Evolutionary conservation across 495 filamentous ascomycete genomes (phyloP).

Genomic region (Aspergillus heteromorphus): DNA sequence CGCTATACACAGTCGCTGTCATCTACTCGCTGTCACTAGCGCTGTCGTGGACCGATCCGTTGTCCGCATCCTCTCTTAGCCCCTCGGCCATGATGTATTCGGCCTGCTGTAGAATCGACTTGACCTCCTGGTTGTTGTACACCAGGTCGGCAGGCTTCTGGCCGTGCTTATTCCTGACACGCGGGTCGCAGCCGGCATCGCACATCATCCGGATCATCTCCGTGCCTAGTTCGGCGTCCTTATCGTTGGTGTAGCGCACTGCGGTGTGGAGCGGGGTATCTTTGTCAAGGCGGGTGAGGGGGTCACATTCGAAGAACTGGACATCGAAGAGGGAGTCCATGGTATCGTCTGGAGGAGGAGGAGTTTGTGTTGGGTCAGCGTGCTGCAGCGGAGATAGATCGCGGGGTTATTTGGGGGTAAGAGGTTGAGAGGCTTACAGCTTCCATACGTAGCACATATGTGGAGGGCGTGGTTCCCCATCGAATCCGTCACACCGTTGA

Average conservation of each 20-base stretch:
- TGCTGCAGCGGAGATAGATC: background rate
- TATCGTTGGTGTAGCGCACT: constrained; percentile 74
- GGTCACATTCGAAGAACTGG: constrained; percentile 91
- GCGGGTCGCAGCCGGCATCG: constrained; percentile 81
- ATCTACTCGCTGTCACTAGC: constrained; percentile 41
- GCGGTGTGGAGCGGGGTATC: constrained; percentile 90
- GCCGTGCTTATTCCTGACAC: constrained; percentile 42
- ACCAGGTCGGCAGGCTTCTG: constrained; percentile 40
- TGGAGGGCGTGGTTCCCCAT: constrained; percentile 86
- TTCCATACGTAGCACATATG: constrained; percentile 77
- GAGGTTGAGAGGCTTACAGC: constrained; percentile 54
- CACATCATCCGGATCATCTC: constrained; percentile 83
- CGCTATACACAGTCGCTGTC: background rate
- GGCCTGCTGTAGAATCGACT: constrained; percentile 63
- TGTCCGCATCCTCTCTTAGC: constrained; percentile 27
- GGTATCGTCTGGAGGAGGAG: constrained; percentile 61
- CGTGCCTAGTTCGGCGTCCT: constrained; percentile 57
- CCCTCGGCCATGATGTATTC: constrained; percentile 61
- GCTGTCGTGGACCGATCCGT: constrained; percentile 29
- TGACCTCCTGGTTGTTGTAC: constrained; percentile 59
- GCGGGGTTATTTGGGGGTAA: background rate
- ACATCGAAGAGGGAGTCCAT: constrained; percentile 93
- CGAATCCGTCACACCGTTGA: constrained; percentile 79
- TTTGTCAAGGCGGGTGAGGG: constrained; percentile 68
- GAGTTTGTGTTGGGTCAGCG: background rate